Base-by-base conservation (phyloP, 106 monocot species). In the Apostasia shenzhenica region DNA sequence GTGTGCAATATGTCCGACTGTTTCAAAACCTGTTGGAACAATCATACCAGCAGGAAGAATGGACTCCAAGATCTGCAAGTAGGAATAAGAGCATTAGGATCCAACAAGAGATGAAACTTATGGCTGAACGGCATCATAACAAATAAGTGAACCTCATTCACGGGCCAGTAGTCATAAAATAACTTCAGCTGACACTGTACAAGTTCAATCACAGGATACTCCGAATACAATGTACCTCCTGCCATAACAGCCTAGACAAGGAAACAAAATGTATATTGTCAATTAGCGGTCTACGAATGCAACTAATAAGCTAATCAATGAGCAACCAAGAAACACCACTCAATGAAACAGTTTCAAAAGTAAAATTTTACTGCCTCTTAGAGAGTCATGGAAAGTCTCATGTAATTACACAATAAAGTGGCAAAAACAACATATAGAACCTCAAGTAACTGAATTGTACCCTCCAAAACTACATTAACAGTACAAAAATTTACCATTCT, bases 1-100 rank as follows among this genome's bases (percentile, higher is more conserved):
- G 63, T 93, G 99, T 50, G 87, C 93, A 71, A 99, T 93, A 73
- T 99, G 99, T 5, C 99, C 93, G 59, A 99, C 76, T 44, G 90
- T 90, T 76, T 99, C 93, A 87, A 99, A 93, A 62, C 87, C 89
- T 45, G 93, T 63, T 48, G 99, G 90, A 59, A 88, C 75, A 57
- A 84, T 46, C 62, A 86, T 80, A 55, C 76, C 80, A 26, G 87
- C 82, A 40, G 99, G 99, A 51, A 99, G 85, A 55, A 99, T 67
- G 50, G 76, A 77, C 57, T 90, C 85, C 44, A 90, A 80, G 64
- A 97, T 59, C 92, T 91, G 78, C 49, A 73, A 59, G 3, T 58
- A 70, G 52, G 14, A 52, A 13, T 12, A 37, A 56, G 14, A 42
- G 47, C 3, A 57, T 8, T 48, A 68, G n/a, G 71, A 50, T 51